Conservation (phyloP, 768 basidiomycete genomes). For the Tricholoma sp. region DNA sequence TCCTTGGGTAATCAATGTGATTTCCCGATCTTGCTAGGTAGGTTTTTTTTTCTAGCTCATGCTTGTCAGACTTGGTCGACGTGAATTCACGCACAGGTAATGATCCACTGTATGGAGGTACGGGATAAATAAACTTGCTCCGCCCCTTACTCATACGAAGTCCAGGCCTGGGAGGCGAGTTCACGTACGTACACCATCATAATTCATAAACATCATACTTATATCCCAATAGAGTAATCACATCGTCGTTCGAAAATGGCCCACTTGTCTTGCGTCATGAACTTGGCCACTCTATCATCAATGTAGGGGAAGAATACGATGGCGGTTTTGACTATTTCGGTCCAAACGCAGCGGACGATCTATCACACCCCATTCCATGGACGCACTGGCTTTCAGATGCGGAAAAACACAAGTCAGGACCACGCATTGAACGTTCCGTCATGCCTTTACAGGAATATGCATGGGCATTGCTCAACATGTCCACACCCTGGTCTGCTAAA, state of each 20-base stretch:
- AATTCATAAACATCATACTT: not conserved
- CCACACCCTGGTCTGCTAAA: conserved; percentile 49
- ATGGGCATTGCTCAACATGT: conserved; percentile 66
- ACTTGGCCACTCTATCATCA: conserved; percentile 74
- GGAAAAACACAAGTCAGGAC: conserved; percentile 11
- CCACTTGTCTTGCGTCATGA: conserved; percentile 74
- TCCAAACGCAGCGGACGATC: conserved; percentile 50
- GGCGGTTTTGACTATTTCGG: conserved; percentile 73
- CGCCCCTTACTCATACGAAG: not conserved
- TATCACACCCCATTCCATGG: conserved; percentile 51
- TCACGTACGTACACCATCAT: conserved; percentile 48
- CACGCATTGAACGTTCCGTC: conserved; percentile 57
- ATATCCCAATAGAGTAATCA: conserved; percentile 50
- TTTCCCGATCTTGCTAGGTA: conserved; percentile 73
- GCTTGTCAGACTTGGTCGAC: conserved; percentile 2
- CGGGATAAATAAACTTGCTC: conserved; percentile 8
- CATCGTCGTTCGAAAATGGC: conserved; percentile 68
- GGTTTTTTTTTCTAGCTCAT: conserved; percentile 6
- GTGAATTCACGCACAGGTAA: conserved; percentile 43
- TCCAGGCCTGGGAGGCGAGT: conserved; percentile 69
- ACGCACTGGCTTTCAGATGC: conserved; percentile 58
- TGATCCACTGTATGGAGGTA: conserved; percentile 76
- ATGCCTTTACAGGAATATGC: conserved; percentile 76
- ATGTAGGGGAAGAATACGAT: conserved; percentile 81
- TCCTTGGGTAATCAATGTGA: conserved; percentile 62